Evolutionary conservation across 257 asterid species (phyloP), one percentile per base, ranked within the genome.

Genomic region (Verbena officinalis): DNA sequence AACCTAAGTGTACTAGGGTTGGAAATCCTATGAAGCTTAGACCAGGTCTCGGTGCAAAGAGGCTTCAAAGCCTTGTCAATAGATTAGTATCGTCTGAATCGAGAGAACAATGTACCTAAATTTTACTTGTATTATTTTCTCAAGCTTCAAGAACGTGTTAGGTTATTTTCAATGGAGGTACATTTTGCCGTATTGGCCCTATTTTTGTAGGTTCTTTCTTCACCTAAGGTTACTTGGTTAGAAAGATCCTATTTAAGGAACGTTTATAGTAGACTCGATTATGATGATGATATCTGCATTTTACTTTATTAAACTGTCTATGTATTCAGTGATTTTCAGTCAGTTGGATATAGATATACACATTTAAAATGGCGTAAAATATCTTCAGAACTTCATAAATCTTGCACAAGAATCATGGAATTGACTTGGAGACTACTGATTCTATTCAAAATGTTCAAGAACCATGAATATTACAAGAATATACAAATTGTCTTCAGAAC

Each of bases 21-120:
- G 86, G 95, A 33, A 75, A 82, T 56, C 44, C 69, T 0, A 8
- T 72, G 0, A 76, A 55, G 53, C 82, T 90, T 12, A 79, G 49
- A 52, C 96, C 97, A 4, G 91, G 97, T 2, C 74, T 64, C 0
- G 96, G 95, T 13, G 96, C 96, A 2, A 30, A 46, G 8, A 77
- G 95, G 79, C 83, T 90, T 46, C 70, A 62, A 9, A 55, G 69
- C 4, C 95, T 85, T 20, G 16, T 90, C 19, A 64, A 69, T 40
- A 73, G 50, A n/a, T 39, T 87, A 40, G 14, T 53, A 58, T 23
- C 83, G 4, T 50, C 80, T 1, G 67, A 71, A 23, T 33, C 44
- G 20, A 62, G 65, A 0, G 64, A 57, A 45, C 69, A 74, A 1
- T 90, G 97, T 75, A 60, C 65, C 38, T 88, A 84, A 72, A 48